Base-by-base conservation (phyloP, 2,329 filamentous ascomycete genomes). In the Sodiomyces alkalinus region DNA sequence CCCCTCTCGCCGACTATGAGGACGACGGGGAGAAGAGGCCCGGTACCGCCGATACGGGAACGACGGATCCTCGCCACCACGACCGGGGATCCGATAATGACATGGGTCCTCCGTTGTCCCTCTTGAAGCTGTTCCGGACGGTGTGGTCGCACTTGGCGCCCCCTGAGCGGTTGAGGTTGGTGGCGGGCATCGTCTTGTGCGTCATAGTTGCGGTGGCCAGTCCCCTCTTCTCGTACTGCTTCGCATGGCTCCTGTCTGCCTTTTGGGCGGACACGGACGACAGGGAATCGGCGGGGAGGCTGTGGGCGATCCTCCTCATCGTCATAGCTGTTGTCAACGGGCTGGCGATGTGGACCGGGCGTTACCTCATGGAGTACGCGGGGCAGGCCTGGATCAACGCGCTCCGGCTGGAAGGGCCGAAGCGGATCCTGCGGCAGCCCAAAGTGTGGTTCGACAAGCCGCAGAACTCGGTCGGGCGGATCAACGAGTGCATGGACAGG, bases 311-410 rank as follows among this genome's bases (percentile, higher is more conserved):
- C 10, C 58, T 61, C 2, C 71, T 94, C 5, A 53, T 87, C 1
- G 65, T 60, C 0, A 62, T 93, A 4, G 75, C 82, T 0, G 40
- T 74, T 9, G 44, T 64, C 0, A 82, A 92, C 38, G 78, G 73
- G 0, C 23, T 69, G 2, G 62, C 74, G 10, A 71, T 66, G 0
- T 87, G 76, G 22, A 46, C 64, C 1, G 71, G 75, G 33, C 73
- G 80, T 20, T 86, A 78, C 44, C 52, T 80, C 7, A 62, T 92
- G 5, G 83, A 92, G 38, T 55, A 60, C 16, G 69, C 64, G 9
- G 80, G 71, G 2, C 80, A 92, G 43, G 48, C 63, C 1, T 96
- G 87, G 87, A 64, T 86, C 10, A 74, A 87, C 41, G 52, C 54
- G 0, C 60, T 92, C 7, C 76, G 86, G 2, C 55, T 62, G 2